Percentiles rank a stretch among this genome's conserved stretches.
phyloP scores from a whole-genome alignment of 73 alveolate genomes.

The Paramecium bursaria region DNA sequence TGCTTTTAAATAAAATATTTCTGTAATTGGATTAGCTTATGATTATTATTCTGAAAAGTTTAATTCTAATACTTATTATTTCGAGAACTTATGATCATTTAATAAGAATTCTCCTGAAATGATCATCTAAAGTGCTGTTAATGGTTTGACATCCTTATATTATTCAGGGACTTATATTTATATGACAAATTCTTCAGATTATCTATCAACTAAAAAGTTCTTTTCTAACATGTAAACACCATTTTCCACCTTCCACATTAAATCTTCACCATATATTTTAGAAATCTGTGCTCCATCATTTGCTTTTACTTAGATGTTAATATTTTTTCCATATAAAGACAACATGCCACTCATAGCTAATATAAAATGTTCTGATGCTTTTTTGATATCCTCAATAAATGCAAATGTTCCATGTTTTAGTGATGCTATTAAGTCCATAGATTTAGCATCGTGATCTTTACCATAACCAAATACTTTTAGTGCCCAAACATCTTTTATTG shows the following conservation, averaged over 20 bases:
- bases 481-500: not conserved
- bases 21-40: not conserved
- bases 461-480: slow-evolving; percentile 66
- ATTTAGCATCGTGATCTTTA: slow-evolving; percentile 59
- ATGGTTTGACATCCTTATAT: not conserved
- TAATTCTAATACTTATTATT: not conserved
- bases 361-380: slow-evolving; percentile 61
- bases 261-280: slow-evolving; percentile 50
- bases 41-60: not conserved
- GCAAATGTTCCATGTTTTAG: slow-evolving; percentile 49
- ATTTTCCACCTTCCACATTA: slow-evolving; percentile 8
- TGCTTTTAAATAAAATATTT: slow-evolving; percentile 42
- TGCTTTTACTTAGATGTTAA: slow-evolving; percentile 17
- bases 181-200: slow-evolving; percentile 32
- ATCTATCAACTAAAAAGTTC: slow-evolving; percentile 15
- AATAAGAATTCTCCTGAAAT: not conserved
- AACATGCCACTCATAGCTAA: slow-evolving; percentile 68
- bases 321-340: slow-evolving; percentile 70
- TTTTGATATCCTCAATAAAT: slow-evolving; percentile 64
- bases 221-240: not conserved
- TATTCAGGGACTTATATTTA: not conserved
- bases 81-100: not conserved
- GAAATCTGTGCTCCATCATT: not conserved
- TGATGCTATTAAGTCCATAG: slow-evolving; percentile 43
- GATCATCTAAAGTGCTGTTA: not conserved